Evolutionary conservation across 352 stramenopile species (phyloP), one percentile per base, ranked within the genome.

Genomic region (Phytophthora podocarpi): DNA sequence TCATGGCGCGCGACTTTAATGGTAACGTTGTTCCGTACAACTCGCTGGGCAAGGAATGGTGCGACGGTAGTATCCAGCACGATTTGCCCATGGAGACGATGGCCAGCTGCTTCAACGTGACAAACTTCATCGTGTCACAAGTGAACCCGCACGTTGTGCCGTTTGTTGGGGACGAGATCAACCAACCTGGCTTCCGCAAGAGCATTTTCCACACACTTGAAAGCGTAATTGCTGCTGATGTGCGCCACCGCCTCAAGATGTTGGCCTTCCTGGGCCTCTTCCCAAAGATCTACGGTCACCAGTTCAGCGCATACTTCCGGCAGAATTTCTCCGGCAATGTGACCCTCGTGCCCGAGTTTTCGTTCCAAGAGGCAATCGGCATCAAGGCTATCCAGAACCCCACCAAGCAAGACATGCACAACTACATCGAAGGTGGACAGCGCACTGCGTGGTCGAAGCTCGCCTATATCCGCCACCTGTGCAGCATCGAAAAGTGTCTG

Each of bases 271-370:
- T 98, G 4, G 91, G 93, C 0, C 64, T 98, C n/a, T 96, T 93
- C 47, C 77, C 87, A 2, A 85, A 81, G 59, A 87, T 89, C 49
- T 87, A 90, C 51, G 80, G 76, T 3, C 91, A 98, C 67, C 78
- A 88, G 46, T 84, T 84, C 56, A 87, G 76, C 46, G 82, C 67
- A 40, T 89, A 76, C 46, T 77, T 97, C 74, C 87, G 90, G 41
- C 93, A 98, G 77, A 97, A 98, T 59, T 99, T 99, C 70, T 96
- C 97, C 41, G 97, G 96, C 20, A 97, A 98, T 71, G 90, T 99
- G 43, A 99, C 96, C 13, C 78, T 99, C 46, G 95, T 97, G 76
- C 78, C 88, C 6, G 86, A 91, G 30, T 92, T 98, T 53, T 72
- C 95, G 43, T 91, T 90, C 39, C 56, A 97, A 6, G 80, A 95